phyloP scores from a whole-genome alignment of 495 filamentous ascomycete genomes.

The Penicillium atrosanguineum region DNA sequence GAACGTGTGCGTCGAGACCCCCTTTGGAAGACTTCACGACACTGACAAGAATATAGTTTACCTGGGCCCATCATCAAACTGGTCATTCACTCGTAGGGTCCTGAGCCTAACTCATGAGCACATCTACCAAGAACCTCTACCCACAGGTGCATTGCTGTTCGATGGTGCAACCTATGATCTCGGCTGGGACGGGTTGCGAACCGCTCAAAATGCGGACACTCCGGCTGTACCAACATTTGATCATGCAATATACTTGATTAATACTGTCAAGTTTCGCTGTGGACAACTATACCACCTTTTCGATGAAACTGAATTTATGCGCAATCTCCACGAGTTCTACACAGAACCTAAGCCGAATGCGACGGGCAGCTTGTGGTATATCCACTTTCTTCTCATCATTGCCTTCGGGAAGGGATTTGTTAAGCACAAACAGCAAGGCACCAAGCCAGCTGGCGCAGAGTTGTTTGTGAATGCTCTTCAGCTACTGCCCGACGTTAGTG shows the following conservation, averaged over 20 bases:
- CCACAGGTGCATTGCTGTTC: slow-evolving; percentile 35
- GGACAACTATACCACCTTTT: slow-evolving; percentile 46
- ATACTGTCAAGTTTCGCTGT: slow-evolving; percentile 43
- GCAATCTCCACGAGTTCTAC: slow-evolving; percentile 34
- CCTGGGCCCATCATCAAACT: slow-evolving; percentile 46
- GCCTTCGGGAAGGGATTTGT: slow-evolving; percentile 46
- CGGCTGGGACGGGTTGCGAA: slow-evolving; percentile 38
- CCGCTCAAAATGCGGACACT: slow-evolving; percentile 19
- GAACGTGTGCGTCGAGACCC: slow-evolving; percentile 24
- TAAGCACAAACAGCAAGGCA: slow-evolving; percentile 30
- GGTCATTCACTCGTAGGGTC: slow-evolving; percentile 44
- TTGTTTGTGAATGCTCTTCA: slow-evolving; percentile 41
- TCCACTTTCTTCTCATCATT: slow-evolving; percentile 44
- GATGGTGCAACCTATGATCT: slow-evolving; percentile 41
- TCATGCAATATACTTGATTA: slow-evolving; percentile 42
- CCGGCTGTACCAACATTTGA: slow-evolving; percentile 37
- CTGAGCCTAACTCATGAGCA: slow-evolving; percentile 39
- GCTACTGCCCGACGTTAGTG: slow-evolving; percentile 34
- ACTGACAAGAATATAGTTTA: slow-evolving; percentile 29
- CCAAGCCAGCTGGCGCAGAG: slow-evolving; percentile 34
- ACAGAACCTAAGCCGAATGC: slow-evolving; percentile 23
- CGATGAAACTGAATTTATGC: slow-evolving; percentile 42
- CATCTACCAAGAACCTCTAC: slow-evolving; percentile 32
- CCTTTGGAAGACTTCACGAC: not conserved
- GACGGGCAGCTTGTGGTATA: slow-evolving; percentile 36